Conservation (phyloP, 228 moss, liverwort and hornwort genomes). For the Sphagnum magellanicum region DNA sequence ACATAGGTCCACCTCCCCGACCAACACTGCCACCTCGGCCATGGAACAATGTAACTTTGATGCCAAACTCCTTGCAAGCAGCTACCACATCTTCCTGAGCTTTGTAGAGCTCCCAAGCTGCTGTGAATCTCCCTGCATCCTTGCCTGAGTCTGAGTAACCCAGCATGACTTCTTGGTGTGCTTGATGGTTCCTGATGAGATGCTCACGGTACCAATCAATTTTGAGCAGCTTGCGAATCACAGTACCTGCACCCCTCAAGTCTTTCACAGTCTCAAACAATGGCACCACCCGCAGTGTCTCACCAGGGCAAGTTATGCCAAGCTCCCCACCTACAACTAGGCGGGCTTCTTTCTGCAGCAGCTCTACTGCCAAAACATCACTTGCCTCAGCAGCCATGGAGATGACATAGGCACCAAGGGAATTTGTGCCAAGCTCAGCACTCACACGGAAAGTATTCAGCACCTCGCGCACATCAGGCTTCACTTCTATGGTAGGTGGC, state of each 20-base stretch:
- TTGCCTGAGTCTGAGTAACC: conserved; percentile 95
- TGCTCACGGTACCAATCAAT: conserved; percentile 83
- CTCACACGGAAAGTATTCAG: conserved; percentile 70
- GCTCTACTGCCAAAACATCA: conserved; percentile 77
- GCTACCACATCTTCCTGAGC: conserved; percentile 82
- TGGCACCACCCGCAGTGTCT: conserved; percentile 68
- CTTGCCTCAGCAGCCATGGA: conserved; percentile 88
- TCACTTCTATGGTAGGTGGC: conserved; percentile 75
- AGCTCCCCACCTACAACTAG: conserved; percentile 67
- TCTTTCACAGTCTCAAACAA: conserved; percentile 90
- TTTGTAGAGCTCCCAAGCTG: conserved; percentile 84
- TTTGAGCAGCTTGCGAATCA: conserved; percentile 64
- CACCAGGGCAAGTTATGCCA: conserved; percentile 55
- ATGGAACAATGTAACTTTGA: conserved; percentile 78
- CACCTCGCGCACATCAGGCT: conserved; percentile 68
- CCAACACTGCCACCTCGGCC: conserved; percentile 82
- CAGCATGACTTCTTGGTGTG: conserved; percentile 89
- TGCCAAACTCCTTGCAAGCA: conserved; percentile 69
- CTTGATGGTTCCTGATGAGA: conserved; percentile 58
- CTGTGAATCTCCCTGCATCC: conserved; percentile 78
- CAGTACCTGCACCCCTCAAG: conserved; percentile 64
- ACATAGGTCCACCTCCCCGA: conserved; percentile 79
- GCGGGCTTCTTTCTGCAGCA: conserved; percentile 78
- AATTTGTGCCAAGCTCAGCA: conserved; percentile 75
- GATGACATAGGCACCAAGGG: conserved; percentile 79